Conservation (phyloP, 2,329 filamentous ascomycete species). For the Didymella glomerata region DNA sequence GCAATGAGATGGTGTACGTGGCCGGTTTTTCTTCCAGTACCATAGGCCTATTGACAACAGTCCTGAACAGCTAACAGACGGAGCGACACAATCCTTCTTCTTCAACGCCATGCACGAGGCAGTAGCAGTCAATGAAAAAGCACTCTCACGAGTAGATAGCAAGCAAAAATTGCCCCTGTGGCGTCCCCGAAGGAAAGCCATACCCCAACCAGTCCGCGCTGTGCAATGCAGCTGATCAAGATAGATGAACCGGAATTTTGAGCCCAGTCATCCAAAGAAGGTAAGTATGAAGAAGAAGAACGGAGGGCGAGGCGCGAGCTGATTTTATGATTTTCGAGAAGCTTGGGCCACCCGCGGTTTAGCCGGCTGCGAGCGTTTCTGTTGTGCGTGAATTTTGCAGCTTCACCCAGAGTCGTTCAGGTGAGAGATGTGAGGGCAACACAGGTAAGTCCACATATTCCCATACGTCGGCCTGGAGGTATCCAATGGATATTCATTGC, state of each 20-base stretch:
- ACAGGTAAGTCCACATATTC: slow-evolving; percentile 21
- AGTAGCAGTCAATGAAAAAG: slow-evolving; percentile 49
- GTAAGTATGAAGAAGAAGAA: slow-evolving; percentile 5
- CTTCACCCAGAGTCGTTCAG: slow-evolving; percentile 3
- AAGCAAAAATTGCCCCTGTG: slow-evolving; percentile 43
- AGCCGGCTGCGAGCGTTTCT: not conserved
- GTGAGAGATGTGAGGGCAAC: slow-evolving; percentile 18
- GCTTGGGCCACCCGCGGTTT: not conserved
- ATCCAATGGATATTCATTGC: not conserved
- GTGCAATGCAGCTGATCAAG: slow-evolving; percentile 49
- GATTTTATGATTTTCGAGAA: not conserved
- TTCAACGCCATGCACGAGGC: slow-evolving; percentile 47
- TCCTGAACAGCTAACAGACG: not conserved
- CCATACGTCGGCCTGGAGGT: not conserved
- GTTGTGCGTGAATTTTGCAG: slow-evolving; percentile 10
- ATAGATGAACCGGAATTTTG: slow-evolving; percentile 41
- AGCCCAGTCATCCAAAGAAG: slow-evolving; percentile 45
- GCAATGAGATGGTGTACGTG: not conserved
- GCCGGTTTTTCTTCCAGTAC: not conserved
- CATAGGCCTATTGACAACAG: not conserved
- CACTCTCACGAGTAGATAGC: slow-evolving; percentile 15
- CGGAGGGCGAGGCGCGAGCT: not conserved
- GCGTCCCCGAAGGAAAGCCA: slow-evolving; percentile 48
- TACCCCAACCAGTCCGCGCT: slow-evolving; percentile 44
- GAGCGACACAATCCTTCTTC: slow-evolving; percentile 38